phyloP scores from a whole-genome alignment of 2,329 filamentous ascomycete genomes.

The Trichoderma polysporum region DNA sequence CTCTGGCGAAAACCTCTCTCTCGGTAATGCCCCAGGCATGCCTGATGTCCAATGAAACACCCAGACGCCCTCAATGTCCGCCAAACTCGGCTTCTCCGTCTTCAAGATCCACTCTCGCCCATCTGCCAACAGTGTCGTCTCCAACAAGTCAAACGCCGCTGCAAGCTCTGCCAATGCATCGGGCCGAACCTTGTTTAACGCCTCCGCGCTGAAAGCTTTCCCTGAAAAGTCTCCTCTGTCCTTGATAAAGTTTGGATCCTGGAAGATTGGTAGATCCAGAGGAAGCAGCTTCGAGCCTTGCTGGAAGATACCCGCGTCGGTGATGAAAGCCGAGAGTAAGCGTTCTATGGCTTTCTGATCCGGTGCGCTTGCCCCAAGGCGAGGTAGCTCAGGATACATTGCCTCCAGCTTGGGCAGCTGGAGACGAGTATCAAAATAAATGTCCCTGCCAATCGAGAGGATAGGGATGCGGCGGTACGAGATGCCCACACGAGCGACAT shows the following conservation, averaged over 20 bases:
- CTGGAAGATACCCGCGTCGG: slow-evolving; percentile 58
- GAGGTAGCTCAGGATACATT: slow-evolving; percentile 47
- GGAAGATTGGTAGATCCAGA: slow-evolving; percentile 50
- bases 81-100: slow-evolving; percentile 53
- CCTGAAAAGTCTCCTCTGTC: slow-evolving; percentile 51
- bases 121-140: slow-evolving; percentile 62
- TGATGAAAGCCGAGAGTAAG: slow-evolving; percentile 56
- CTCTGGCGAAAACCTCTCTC: slow-evolving; percentile 49
- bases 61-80: slow-evolving; percentile 70
- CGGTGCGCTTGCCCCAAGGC: slow-evolving; percentile 36
- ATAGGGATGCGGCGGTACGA: slow-evolving; percentile 69
- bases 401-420: slow-evolving; percentile 65
- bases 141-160: slow-evolving; percentile 56
- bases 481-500: slow-evolving; percentile 60
- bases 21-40: slow-evolving; percentile 55
- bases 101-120: slow-evolving; percentile 64
- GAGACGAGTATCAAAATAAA: slow-evolving; percentile 69
- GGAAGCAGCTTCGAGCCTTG: slow-evolving; percentile 58
- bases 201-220: slow-evolving; percentile 27
- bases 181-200: slow-evolving; percentile 38
- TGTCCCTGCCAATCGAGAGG: slow-evolving; percentile 62
- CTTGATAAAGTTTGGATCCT: slow-evolving; percentile 57
- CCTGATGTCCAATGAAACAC: slow-evolving; percentile 63
- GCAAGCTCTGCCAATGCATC: slow-evolving; percentile 58
- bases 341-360: slow-evolving; percentile 50